phyloP scores from a whole-genome alignment of 2,329 filamentous ascomycete species.

The Graphilbum fragrans region DNA sequence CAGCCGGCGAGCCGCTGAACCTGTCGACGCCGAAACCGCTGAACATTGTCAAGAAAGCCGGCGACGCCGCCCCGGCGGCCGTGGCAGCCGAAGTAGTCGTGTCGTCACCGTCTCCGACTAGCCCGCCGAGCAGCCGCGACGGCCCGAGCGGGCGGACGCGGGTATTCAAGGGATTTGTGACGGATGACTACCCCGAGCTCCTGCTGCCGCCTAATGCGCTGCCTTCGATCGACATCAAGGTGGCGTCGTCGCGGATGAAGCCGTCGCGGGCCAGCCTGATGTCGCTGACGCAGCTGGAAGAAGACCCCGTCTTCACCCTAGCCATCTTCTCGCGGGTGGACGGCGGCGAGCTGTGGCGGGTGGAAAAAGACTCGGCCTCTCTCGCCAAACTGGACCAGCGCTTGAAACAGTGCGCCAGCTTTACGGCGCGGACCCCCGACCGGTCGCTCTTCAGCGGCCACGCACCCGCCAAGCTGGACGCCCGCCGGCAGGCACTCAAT shows the following conservation, averaged over 20 bases:
- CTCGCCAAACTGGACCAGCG: slow-evolving; percentile 72
- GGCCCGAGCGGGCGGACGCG: slow-evolving; percentile 31
- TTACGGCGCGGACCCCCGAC: slow-evolving; percentile 70
- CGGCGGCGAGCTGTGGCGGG: slow-evolving; percentile 73
- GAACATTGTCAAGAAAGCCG: slow-evolving; percentile 19
- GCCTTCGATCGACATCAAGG: slow-evolving; percentile 71
- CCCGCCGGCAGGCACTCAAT: slow-evolving; percentile 68
- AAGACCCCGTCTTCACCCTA: slow-evolving; percentile 88
- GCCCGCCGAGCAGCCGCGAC: slow-evolving; percentile 16
- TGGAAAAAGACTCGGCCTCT: slow-evolving; percentile 82
- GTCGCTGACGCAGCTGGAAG: slow-evolving; percentile 67
- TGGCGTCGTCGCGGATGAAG: slow-evolving; percentile 89
- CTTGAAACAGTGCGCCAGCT: slow-evolving; percentile 60
- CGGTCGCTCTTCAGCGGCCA: slow-evolving; percentile 81
- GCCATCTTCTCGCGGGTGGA: slow-evolving; percentile 71
- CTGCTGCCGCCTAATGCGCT: slow-evolving; percentile 81
- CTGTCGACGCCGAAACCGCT: slow-evolving; percentile 29
- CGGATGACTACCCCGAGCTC: slow-evolving; percentile 77
- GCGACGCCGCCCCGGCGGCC: slow-evolving; percentile 10
- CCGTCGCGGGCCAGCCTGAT: slow-evolving; percentile 80
- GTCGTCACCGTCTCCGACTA: slow-evolving; percentile 11
- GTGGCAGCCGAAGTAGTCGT: neutral
- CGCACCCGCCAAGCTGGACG: slow-evolving; percentile 85
- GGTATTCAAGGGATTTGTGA: slow-evolving; percentile 65
- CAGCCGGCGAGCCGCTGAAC: slow-evolving; percentile 16